Percentiles rank a stretch among this genome's conserved stretches.
phyloP scores from a whole-genome alignment of 495 filamentous ascomycete genomes.

The Penicillium turbatum region DNA sequence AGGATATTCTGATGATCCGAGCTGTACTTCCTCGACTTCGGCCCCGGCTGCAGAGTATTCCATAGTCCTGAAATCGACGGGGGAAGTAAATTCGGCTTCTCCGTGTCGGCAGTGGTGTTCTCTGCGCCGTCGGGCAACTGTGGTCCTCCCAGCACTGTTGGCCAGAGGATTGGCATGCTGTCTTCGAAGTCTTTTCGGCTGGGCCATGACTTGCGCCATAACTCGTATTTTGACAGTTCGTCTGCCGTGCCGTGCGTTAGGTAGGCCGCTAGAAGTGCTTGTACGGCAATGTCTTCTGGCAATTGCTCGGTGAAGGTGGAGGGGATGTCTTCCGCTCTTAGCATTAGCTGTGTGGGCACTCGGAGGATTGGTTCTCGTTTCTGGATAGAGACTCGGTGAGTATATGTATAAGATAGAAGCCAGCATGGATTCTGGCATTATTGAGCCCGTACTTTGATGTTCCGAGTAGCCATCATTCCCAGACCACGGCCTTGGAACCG shows the following conservation, averaged over 20 bases:
- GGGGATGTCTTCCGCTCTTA: conserved; percentile 59
- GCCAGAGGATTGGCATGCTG: conserved; percentile 70
- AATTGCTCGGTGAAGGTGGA: conserved; percentile 36
- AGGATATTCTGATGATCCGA: conserved; percentile 51
- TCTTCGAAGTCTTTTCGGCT: conserved; percentile 52
- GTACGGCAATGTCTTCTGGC: conserved; percentile 53
- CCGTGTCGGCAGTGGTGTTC: neutral
- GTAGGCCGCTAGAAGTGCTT: conserved; percentile 67
- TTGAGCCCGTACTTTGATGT: conserved; percentile 51
- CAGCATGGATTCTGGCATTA: neutral
- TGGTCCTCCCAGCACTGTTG: conserved; percentile 26
- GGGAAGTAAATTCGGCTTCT: conserved; percentile 26
- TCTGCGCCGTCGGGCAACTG: conserved; percentile 17
- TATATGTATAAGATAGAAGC: neutral
- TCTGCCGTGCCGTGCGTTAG: conserved; percentile 49
- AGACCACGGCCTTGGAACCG: conserved; percentile 64
- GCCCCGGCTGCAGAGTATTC: conserved; percentile 25
- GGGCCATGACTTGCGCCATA: conserved; percentile 72
- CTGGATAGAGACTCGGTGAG: conserved; percentile 11
- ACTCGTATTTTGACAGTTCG: conserved; percentile 31
- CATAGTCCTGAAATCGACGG: conserved; percentile 41
- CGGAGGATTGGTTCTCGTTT: conserved; percentile 54
- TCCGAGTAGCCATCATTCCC: conserved; percentile 65
- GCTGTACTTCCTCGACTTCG: conserved; percentile 26
- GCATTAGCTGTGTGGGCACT: conserved; percentile 59